Percentiles rank a stretch among this genome's conserved stretches.
Evolutionary conservation across 495 filamentous ascomycete genomes (phyloP).

Genomic region (Xylaria palmicola): DNA sequence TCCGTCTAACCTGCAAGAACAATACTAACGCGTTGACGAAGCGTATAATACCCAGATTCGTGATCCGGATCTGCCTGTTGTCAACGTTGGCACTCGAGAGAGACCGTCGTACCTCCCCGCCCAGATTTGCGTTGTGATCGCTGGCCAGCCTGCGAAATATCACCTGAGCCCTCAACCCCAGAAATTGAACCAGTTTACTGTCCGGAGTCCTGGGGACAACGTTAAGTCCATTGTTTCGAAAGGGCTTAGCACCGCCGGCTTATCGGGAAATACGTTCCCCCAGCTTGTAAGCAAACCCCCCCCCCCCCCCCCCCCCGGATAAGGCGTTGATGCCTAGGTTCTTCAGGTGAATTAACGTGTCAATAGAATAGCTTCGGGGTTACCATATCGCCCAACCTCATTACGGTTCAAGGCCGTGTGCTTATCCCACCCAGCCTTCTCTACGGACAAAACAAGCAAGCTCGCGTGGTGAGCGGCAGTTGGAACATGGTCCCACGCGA

Average conservation of each 20-base stretch:
- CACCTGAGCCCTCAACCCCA: conserved; percentile 55
- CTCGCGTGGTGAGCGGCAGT: no score
- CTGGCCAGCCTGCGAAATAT: conserved; percentile 56
- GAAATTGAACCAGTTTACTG: conserved; percentile 61
- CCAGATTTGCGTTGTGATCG: conserved; percentile 56
- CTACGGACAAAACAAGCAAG: no score
- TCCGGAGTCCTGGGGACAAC: conserved; percentile 57
- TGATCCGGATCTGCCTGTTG: conserved; percentile 30
- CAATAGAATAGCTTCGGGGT: conserved; percentile 45
- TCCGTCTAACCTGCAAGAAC: background rate
- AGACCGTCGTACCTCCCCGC: conserved; percentile 60
- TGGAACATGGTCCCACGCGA: no score
- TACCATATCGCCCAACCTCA: conserved; percentile 39
- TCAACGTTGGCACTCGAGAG: conserved; percentile 61
- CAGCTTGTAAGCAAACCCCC: no score
- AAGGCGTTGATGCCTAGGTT: no score
- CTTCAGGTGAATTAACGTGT: background rate
- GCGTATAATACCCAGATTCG: conserved; percentile 11
- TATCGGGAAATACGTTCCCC: no score
- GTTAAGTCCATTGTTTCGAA: conserved; percentile 58
- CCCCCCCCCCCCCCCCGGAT: no score
- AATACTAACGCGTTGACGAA: background rate
- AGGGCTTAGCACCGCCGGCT: no score
- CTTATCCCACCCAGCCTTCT: conserved; percentile 48
- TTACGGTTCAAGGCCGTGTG: conserved; percentile 58